Conservation (phyloP, 352 stramenopile species). For the Plasmopara muralis region DNA sequence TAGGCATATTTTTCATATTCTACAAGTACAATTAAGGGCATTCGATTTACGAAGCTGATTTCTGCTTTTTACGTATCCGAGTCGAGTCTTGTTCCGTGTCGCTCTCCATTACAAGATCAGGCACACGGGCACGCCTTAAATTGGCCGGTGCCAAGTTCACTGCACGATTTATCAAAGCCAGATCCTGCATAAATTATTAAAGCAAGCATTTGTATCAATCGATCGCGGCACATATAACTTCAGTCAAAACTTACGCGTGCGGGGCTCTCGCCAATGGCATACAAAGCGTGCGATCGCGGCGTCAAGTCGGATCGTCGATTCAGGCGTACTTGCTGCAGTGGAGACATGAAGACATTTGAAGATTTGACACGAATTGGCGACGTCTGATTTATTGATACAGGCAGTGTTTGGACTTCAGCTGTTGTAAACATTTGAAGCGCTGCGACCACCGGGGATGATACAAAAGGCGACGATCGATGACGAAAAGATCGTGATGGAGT, state of each 20-base stretch:
- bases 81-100: constrained; percentile 24
- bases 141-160: constrained; percentile 41
- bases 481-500: constrained; percentile 38
- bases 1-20: constrained; percentile 17
- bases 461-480: constrained; percentile 33
- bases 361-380: constrained; percentile 73
- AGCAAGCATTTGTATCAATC: too few relatives aligned
- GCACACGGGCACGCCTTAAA: constrained; percentile 8
- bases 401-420: constrained; percentile 70
- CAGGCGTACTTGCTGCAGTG: constrained; percentile 66
- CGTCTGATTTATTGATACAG: constrained; percentile 65
- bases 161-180: constrained; percentile 69
- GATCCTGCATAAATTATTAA: constrained; percentile 26
- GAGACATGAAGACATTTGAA: constrained; percentile 85
- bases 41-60: constrained; percentile 15
- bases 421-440: constrained; percentile 56
- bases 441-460: constrained; percentile 37
- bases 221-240: background rate
- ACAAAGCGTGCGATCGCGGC: constrained; percentile 72
- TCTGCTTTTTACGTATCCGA: constrained; percentile 25
- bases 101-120: constrained; percentile 27
- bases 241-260: constrained; percentile 44
- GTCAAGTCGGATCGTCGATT: constrained; percentile 67
- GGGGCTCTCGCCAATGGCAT: constrained; percentile 83
- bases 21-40: constrained; percentile 19